phyloP scores from a whole-genome alignment of 1,284 basidiomycete genomes.

The Porphyrellus sp. region DNA sequence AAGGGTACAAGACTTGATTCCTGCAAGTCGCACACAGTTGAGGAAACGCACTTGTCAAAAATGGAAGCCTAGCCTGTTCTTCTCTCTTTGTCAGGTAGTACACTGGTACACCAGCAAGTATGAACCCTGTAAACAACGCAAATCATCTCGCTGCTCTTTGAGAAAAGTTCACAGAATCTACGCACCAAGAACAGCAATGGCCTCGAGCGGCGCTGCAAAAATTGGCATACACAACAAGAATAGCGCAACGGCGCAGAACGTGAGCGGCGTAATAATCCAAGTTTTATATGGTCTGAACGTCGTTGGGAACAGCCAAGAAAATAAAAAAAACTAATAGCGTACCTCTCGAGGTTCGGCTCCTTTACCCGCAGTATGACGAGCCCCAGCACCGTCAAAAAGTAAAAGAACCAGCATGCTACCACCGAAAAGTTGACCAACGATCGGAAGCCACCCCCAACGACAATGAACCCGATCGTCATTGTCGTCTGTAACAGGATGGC shows the following conservation, averaged over 20 bases:
- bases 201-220: constrained; percentile 89
- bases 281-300: constrained; percentile 79
- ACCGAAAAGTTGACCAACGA: constrained; percentile 87
- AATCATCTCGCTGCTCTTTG: background rate
- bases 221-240: constrained; percentile 95
- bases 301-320: background rate
- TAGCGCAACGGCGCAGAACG: constrained; percentile 88
- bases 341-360: constrained; percentile 87
- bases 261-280: constrained; percentile 87
- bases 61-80: constrained; percentile 43
- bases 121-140: constrained; percentile 48
- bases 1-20: background rate
- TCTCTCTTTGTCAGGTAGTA: constrained; percentile 64
- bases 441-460: constrained; percentile 85
- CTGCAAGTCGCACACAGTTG: background rate
- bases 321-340: constrained; percentile 12
- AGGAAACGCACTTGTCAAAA: constrained; percentile 45
- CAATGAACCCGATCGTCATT: constrained; percentile 74
- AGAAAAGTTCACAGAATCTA: constrained; percentile 6
- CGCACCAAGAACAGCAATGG: constrained; percentile 80
- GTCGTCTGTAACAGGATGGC: constrained; percentile 76
- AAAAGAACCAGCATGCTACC: constrained; percentile 88
- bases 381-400: constrained; percentile 85
- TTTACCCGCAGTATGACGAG: constrained; percentile 86
- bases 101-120: constrained; percentile 51